Percentiles rank a stretch among this genome's conserved stretches.
These are phyloP conservation scores for Syzygium malaccense DNA, from an alignment of 441 rosid genomes.

Conservation along the genomic window DNA sequence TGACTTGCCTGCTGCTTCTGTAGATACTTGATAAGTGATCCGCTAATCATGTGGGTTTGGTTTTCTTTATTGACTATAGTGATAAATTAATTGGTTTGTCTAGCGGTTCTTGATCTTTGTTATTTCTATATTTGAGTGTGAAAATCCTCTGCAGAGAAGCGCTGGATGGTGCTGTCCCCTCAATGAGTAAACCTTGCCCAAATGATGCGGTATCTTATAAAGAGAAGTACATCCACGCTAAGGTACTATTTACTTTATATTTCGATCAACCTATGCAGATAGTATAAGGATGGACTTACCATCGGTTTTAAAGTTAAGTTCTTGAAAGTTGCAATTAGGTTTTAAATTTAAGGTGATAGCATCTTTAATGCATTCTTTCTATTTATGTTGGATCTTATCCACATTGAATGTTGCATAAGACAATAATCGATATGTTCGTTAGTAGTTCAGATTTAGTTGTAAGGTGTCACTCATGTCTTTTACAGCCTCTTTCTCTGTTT, in stretches of 20 bases:
- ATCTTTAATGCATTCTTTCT: neutral
- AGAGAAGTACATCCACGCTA: slow-evolving; percentile 75
- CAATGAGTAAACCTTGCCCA: slow-evolving; percentile 60
- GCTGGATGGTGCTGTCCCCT: slow-evolving; percentile 12
- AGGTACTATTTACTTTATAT: slow-evolving; percentile 37
- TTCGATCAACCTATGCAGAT: neutral
- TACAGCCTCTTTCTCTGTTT: neutral
- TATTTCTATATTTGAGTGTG: slow-evolving; percentile 8
- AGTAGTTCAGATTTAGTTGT: neutral
- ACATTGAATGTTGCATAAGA: neutral
- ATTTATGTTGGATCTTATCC: neutral
- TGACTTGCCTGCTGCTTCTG: neutral
- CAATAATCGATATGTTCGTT: neutral
- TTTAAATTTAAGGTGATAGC: neutral
- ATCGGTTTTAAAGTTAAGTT: neutral
- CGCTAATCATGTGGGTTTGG: neutral
- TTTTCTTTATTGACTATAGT: neutral
- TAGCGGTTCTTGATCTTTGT: neutral
- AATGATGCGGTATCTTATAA: slow-evolving; percentile 38
- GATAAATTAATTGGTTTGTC: neutral
- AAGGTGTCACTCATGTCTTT: neutral
- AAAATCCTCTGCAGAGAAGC: slow-evolving; percentile 39
- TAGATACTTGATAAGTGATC: neutral
- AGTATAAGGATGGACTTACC: neutral
- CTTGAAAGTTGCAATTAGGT: neutral